Evolutionary conservation across 2,329 filamentous ascomycete species (phyloP), one percentile per base, ranked within the genome.

Genomic region (Penicillium hesseltinei): DNA sequence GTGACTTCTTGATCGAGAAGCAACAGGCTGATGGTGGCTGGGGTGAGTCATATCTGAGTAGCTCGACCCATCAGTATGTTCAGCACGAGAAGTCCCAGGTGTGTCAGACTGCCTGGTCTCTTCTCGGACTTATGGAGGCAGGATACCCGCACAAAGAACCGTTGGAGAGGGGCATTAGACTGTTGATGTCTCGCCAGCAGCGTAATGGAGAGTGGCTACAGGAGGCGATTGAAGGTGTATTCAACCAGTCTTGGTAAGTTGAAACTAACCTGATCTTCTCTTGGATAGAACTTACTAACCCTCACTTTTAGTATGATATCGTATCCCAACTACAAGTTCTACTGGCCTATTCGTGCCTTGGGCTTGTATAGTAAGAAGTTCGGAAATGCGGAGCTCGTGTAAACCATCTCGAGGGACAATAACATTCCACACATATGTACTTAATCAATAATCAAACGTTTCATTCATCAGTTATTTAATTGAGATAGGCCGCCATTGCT

Each of bases 301-400:
- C 11, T 29, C 9, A 5, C 29, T 31, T 4, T 15, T 68, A 88
- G 86, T 81, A 97, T 97, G 91, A 99, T 99, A 64, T 94, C 91
- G 0, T 99, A 99, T 71, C 93, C 93, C 43, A 99, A 99, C 80
- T 99, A 99, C 81, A 99, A 97, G 80, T 94, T 96, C 73, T 90
- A 89, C 57, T 99, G 97, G 76, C 88, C 93, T 1, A 89, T 97
- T 72, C 96, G 95, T 78, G 94, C 94, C 2, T 75, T 99, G 62
- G 94, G 94, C 5, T 88, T 97, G 85, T 99, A 91, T 80, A 86
- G 88, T 5, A 83, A 80, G 66, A 84, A 81, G 62, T 92, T 88
- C 63, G 89, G 88, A 0, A 81, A 90, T 59, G 83, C 87, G 56
- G 81, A 78, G 67, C 72, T 90, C 43, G 29, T 44, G 23, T 56